Base-by-base conservation (phyloP, 164 flowering plant genomes). In the Houttuynia cordata region DNA sequence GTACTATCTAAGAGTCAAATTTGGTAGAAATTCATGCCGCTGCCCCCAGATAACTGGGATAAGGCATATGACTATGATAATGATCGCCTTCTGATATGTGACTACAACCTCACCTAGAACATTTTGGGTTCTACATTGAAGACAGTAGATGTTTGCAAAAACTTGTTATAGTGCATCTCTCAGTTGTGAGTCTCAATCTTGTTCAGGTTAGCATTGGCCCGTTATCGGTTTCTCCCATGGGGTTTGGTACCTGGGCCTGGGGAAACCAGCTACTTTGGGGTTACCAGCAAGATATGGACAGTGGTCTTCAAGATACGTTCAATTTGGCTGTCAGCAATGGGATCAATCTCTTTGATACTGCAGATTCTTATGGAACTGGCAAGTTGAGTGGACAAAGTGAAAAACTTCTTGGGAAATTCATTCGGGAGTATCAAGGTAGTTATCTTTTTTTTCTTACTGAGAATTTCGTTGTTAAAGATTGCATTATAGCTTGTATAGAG, bases 241-340 rank as follows among this genome's bases (percentile, higher is more conserved):
- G 96, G 21, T 87, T 92, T 56, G 98, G 96, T 53, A 92, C 98
- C 0, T 92, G 98, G 98, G 96, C 96, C 39, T 92, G 98, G 96
- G 98, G 98, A 22, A 92, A 92, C 73, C 95, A 88, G 73, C 77
- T 92, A n/a, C 72, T 92, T 15, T 88, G 98, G 98, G 98, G 96
- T 3, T 92, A 92, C 59, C 75, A 81, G 59, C 83, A 85, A 70
- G 78, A 81, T 0, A 92, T 87, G 95, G 93, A 92, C 68, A 21
- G 64, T 61, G 91, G 82, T 56, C 86, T 92, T 65, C 96, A 92
- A 65, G 69, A 71, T 24, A 74, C 76, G 18, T 92, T 89, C 74
- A 77, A 88, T 68, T 66, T 92, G 51, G 98, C 92, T 10, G 81
- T 92, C 59, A 78, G 80, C 39, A 87, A 84, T 70, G 96, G 95